Conservation (phyloP, 257 asterid species). For the Solanum pennellii region DNA sequence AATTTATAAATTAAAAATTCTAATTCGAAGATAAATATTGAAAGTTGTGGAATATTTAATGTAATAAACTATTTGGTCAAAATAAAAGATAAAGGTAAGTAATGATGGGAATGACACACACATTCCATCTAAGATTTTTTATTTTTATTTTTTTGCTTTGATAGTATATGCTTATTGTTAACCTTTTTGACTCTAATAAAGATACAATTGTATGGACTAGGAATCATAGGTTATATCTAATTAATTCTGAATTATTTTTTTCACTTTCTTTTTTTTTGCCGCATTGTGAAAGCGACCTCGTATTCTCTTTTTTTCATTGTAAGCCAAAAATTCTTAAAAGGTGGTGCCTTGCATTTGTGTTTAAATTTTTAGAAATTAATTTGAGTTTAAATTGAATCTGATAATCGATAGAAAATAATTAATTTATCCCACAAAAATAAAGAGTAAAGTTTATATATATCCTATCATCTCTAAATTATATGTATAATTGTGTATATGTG, state of each 20-base stretch:
- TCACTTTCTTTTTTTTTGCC: background rate
- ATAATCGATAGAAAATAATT: no score
- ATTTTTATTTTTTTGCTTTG: background rate
- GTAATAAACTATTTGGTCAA: conserved; percentile 7
- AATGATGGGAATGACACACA: conserved; percentile 22
- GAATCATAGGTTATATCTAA: background rate
- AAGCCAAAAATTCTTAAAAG: background rate
- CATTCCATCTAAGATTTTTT: conserved; percentile 3
- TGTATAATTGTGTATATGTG: no score
- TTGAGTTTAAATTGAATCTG: no score
- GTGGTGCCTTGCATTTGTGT: background rate
- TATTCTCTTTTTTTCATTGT: background rate
- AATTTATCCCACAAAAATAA: no score
- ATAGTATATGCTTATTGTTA: conserved; percentile 25
- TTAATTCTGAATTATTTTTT: background rate
- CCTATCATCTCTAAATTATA: no score
- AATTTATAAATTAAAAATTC: background rate
- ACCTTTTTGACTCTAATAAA: conserved; percentile 35
- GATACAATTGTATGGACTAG: background rate
- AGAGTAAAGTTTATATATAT: no score
- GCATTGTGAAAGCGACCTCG: background rate
- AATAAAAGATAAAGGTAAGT: background rate
- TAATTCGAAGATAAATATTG: background rate
- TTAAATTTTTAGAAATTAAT: background rate
- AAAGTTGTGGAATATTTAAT: background rate